phyloP scores from a whole-genome alignment of 1,139 yeast species.

The Nakaseomyces bracarensis region DNA sequence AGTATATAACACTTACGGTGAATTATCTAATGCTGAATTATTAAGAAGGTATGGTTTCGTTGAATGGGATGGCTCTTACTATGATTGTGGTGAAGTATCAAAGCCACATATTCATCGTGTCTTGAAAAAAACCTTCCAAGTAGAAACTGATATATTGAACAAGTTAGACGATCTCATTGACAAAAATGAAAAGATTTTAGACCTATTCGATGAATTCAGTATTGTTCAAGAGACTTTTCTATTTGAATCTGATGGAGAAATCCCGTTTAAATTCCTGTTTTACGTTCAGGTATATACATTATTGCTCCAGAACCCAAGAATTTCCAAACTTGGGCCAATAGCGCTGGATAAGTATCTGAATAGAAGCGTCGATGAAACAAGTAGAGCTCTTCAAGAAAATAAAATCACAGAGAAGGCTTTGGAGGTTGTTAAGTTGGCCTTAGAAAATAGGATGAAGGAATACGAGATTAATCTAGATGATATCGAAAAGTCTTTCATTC shows the following conservation, averaged over 20 bases:
- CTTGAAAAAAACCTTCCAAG: conserved; percentile 15
- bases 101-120: conserved; percentile 34
- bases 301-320: conserved; percentile 17
- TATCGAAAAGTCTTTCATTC: conserved; percentile 24
- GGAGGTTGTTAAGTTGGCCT: conserved; percentile 22
- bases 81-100: conserved; percentile 75
- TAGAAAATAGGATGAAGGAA: conserved; percentile 25
- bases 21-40: conserved; percentile 80
- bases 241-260: conserved; percentile 48
- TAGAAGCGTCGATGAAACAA: conserved; percentile 30
- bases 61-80: conserved; percentile 63
- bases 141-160: conserved; percentile 29
- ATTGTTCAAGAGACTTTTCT: conserved; percentile 55
- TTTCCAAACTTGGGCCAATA: conserved; percentile 8
- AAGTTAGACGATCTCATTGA: conserved; percentile 24
- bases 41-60: conserved; percentile 88
- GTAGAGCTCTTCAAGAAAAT: conserved; percentile 30
- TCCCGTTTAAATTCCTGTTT: conserved; percentile 48
- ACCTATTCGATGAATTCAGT: conserved; percentile 40
- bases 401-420: conserved; percentile 25
- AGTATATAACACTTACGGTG: conserved; percentile 81
- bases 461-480: conserved; percentile 13
- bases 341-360: conserved; percentile 12
- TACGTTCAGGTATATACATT: conserved; percentile 40
- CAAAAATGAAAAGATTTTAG: conserved; percentile 33